Conservation (phyloP, 768 basidiomycete genomes). For the Arthromyces matolae region DNA sequence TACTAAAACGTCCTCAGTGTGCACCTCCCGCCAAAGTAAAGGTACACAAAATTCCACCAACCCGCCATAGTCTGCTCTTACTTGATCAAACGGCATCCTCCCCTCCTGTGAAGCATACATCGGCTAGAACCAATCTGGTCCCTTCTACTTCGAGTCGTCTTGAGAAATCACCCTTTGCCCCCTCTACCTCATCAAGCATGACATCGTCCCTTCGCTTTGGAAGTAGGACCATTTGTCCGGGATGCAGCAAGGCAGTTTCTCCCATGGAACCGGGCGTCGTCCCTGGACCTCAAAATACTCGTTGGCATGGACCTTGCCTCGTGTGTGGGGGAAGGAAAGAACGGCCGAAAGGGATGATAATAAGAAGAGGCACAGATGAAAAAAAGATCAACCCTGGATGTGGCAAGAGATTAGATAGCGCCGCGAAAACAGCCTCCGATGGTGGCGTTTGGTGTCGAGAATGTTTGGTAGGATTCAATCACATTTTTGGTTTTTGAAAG, state of each 20-base stretch:
- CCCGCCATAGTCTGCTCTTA: too few relatives aligned
- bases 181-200: conserved; percentile 27
- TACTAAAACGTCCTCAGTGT: conserved; percentile 32
- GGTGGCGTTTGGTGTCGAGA: conserved; percentile 82
- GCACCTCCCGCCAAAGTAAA: conserved; percentile 40
- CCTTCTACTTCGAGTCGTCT: conserved; percentile 35
- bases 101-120: conserved; percentile 4
- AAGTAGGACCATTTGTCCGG: conserved; percentile 61
- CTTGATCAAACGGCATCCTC: conserved; percentile 13
- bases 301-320: conserved; percentile 77
- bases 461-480: conserved; percentile 58
- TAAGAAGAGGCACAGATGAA: conserved; percentile 40
- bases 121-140: conserved; percentile 17
- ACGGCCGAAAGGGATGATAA: conserved; percentile 27
- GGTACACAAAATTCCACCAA: conserved; percentile 33
- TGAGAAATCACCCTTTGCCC: conserved; percentile 35
- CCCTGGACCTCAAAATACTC: conserved; percentile 76
- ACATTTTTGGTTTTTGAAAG: not conserved
- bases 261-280: conserved; percentile 85
- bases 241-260: conserved; percentile 69
- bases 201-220: conserved; percentile 54
- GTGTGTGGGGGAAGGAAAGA: conserved; percentile 77
- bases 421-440: conserved; percentile 67
- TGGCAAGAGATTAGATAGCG: conserved; percentile 79
- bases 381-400: conserved; percentile 67